Evolutionary conservation across 441 rosid species (phyloP), one percentile per base, ranked within the genome.

Genomic region (Euphorbia corollata): DNA sequence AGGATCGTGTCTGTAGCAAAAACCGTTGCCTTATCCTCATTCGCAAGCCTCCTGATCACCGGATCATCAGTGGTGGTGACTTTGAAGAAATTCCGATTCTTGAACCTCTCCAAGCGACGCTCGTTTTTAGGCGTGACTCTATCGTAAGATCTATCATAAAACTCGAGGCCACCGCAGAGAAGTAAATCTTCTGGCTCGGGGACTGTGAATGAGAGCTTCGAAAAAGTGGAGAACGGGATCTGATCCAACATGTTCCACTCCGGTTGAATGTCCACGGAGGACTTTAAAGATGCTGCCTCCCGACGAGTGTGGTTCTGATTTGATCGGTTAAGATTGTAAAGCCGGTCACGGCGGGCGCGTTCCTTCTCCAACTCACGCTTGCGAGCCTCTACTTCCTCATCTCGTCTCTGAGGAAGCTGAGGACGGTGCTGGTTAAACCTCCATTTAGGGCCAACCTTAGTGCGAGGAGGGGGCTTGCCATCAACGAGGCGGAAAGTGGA

Each of bases 221-320:
- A 83, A 81, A 92, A 87, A 6, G 89, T 80, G 0, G 94, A 82
- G 73, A 92, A 92, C 0, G 97, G 94, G 39, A 92, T 90, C 83
- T 90, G 96, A 57, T 90, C 92, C 4, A 88, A 87, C 97, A 90
- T 88, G 74, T 88, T 90, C 98, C 98, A 92, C 48, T 92, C 98
- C 0, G 97, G 96, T 63, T 88, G 96, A 39, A 90, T 90, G 51
- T 90, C 97, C 22, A 92, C 96, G 0, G 96, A 90, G 0, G 94
- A 88, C 36, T 88, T 90, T 63, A 83, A 88, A 0, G 78, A 84
- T 0, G 93, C 95, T 0, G 95, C 90, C 73, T 92, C 98, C 3
- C 98, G 85, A 12, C 98, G 91, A 12, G 76, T 73, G 30, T 84
- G 88, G 48, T 83, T 74, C 58, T 84, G 85, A 2, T 86, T 87